Conservation (phyloP, 805 yeast species). For the Saturnispora zaruensis region DNA sequence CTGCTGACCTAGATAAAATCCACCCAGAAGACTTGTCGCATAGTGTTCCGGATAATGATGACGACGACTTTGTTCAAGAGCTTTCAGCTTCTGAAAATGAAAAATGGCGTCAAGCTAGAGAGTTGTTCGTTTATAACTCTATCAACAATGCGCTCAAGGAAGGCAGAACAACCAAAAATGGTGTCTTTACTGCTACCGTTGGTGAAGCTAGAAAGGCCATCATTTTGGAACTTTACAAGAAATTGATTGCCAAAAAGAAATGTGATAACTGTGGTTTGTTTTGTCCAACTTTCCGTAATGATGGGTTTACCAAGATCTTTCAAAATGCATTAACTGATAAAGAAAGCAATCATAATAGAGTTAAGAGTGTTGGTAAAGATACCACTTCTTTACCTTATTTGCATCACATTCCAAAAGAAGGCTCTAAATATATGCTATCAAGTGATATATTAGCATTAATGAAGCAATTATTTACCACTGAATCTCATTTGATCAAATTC, state of each 20-base stretch:
- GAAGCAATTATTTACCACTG: constrained; percentile 65
- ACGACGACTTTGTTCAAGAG: constrained; percentile 20
- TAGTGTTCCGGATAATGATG: constrained; percentile 41
- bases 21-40: constrained; percentile 28
- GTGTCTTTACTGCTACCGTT: constrained; percentile 76
- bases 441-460: constrained; percentile 79
- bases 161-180: constrained; percentile 59
- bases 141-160: constrained; percentile 67
- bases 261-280: constrained; percentile 96
- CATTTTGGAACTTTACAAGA: constrained; percentile 67
- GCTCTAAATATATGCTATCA: constrained; percentile 79
- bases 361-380: constrained; percentile 50
- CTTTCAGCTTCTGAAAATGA: constrained; percentile 15
- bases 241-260: constrained; percentile 65
- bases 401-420: constrained; percentile 50
- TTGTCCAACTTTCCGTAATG: constrained; percentile 91
- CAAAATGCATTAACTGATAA: constrained; percentile 80
- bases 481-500: constrained; percentile 56
- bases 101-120: constrained; percentile 43
- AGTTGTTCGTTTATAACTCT: constrained; percentile 58
- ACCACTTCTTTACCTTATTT: constrained; percentile 19
- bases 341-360: constrained; percentile 71
- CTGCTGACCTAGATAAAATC: constrained; percentile 62
- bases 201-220: constrained; percentile 74
- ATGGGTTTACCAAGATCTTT: constrained; percentile 86